Conservation (phyloP, 257 asterid species). For the Scutellaria baicalensis region DNA sequence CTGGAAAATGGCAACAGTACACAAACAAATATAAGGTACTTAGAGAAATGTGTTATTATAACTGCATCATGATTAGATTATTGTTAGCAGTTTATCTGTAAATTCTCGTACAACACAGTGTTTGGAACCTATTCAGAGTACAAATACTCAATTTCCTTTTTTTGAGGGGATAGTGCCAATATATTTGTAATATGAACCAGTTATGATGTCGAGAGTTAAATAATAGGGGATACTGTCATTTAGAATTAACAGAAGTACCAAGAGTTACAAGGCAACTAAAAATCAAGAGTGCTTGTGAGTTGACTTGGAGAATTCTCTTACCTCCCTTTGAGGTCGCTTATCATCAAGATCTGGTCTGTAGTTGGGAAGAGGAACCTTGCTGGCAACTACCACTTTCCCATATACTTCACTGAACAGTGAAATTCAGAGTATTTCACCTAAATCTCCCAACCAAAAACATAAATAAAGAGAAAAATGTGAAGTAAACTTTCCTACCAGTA, state of each 20-base stretch:
- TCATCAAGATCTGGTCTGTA: constrained; percentile 95
- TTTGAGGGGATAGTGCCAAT: too few species aligned
- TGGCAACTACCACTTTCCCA: constrained; percentile 85
- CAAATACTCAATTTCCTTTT: neutral
- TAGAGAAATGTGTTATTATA: neutral
- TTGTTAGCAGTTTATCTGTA: neutral
- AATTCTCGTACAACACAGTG: neutral
- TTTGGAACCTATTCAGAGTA: neutral
- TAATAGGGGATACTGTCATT: neutral
- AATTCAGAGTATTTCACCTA: constrained; percentile 9
- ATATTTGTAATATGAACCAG: neutral
- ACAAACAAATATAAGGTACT: neutral
- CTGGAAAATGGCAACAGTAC: neutral
- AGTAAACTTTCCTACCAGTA: constrained; percentile 44
- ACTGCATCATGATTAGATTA: neutral
- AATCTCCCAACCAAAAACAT: constrained; percentile 8
- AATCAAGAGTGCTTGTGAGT: neutral
- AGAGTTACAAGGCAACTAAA: neutral
- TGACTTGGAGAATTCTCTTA: constrained; percentile 18
- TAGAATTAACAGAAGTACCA: neutral
- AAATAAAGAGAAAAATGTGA: neutral
- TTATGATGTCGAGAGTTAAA: constrained; percentile 1
- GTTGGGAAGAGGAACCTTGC: constrained; percentile 93
- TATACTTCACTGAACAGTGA: constrained; percentile 55
- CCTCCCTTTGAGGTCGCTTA: constrained; percentile 97